Base-by-base conservation (phyloP, 495 filamentous ascomycete genomes). In the Hypoxylon trugodes region DNA sequence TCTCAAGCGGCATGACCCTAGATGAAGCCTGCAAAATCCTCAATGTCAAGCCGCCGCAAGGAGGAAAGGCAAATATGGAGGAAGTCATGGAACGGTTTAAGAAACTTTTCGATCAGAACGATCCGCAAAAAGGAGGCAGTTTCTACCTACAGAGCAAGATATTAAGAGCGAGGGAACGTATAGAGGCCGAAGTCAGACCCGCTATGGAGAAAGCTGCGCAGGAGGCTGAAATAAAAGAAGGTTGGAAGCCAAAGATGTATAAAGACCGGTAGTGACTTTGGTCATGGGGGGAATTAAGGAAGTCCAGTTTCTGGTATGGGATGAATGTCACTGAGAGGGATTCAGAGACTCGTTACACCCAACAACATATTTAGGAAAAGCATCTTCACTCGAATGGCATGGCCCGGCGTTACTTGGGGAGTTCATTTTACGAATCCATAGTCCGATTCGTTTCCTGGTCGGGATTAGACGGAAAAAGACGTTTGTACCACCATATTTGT, bases 61-160 rank as follows among this genome's bases (percentile, higher is more conserved):
- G 81, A 51, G 91, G 88, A n/a, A 81, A 91, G 68, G 79, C 88
- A 15, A 85, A 91, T 72, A 78, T 91, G 75, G 91, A 96, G 60
- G 75, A 84, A 30, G 84, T 96, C 45, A 89, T 88, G 80, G 86
- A 89, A 55, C 84, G 92, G 37, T 98, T 97, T 83, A 98, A 98
- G 85, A 88, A 87, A 61, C 78, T 98, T 42, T 98, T 98, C 74
- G 96, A 98, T 70, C 72, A 82, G 59, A 98, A 98, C 77, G 91
- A 98, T 51, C 94, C 95, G 19, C 81, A 92, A 73, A 96, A 96
- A 73, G 95, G 95, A 24, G 95, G 95, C 10, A 96, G 92, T 70
- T 98, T 98, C 73, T 98, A 98, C 74, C 81, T 98, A 50, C 95
- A 98, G 78, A 98, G 96, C 78, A 98, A 98, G 76, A 84, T 98